Percentiles rank a stretch among this genome's conserved stretches.
Evolutionary conservation across 306 rosid genomes (phyloP).

Genomic region (Vigna radiata): DNA sequence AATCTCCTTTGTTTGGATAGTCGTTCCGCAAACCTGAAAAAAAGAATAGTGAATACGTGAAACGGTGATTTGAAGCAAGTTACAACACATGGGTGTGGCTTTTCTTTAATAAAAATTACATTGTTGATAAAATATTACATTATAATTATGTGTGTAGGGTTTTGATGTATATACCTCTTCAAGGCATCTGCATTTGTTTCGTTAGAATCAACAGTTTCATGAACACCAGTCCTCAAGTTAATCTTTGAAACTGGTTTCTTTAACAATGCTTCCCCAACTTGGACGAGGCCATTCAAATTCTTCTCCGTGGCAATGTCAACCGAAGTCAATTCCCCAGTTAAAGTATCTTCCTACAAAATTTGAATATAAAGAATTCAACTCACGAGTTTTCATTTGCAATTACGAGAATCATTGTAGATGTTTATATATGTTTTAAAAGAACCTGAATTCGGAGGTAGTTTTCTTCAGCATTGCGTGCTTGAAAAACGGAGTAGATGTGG

Average conservation of each 20-base stretch:
- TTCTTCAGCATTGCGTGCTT: conserved; percentile 52
- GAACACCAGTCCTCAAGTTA: conserved; percentile 55
- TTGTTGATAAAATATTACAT: too few relatives aligned
- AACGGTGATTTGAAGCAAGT: too few relatives aligned
- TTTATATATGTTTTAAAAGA: neutral
- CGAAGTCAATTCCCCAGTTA: conserved; percentile 50
- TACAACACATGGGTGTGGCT: too few relatives aligned
- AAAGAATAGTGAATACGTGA: neutral
- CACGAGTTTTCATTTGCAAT: neutral
- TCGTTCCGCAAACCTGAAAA: conserved; percentile 59
- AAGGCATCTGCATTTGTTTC: conserved; percentile 67
- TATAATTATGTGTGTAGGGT: too few relatives aligned
- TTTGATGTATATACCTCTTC: conserved; percentile 49
- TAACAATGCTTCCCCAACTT: conserved; percentile 57
- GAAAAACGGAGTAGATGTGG: conserved; percentile 53
- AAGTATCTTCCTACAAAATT: conserved; percentile 59
- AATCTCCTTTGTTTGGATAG: conserved; percentile 59
- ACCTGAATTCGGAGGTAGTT: conserved; percentile 71
- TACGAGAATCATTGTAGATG: neutral
- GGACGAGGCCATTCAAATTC: conserved; percentile 57
- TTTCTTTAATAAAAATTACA: too few relatives aligned
- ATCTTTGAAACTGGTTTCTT: conserved; percentile 63
- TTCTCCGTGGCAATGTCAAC: conserved; percentile 63
- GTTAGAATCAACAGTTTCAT: conserved; percentile 13
- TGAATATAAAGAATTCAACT: neutral